Evolutionary conservation across 2,329 filamentous ascomycete genomes (phyloP), one percentile per base, ranked within the genome.

Genomic region (Pseudogymnoascus sp.): DNA sequence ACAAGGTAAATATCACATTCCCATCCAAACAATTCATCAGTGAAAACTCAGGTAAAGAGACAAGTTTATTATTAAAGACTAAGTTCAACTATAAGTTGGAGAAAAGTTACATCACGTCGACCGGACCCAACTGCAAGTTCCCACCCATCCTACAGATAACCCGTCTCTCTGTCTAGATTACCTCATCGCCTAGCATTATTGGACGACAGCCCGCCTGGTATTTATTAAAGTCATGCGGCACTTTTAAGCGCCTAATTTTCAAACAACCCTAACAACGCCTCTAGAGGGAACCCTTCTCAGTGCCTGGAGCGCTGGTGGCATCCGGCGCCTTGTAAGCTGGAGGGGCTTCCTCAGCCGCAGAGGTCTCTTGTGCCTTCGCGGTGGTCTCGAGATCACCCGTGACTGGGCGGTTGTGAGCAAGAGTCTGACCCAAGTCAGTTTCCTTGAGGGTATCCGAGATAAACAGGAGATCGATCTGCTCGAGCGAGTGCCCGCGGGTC

Each of bases 401-500:
- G 9, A 33, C 25, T 33, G 47, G 47, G 9, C 47, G 28, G 25
- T 53, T 33, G 28, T 53, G 47, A 2, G 47, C 47, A 33, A 53
- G 47, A 33, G 47, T 53, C 28, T 53, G 47, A 5, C 25, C 47
- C 47, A 53, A 18, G 25, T 53, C 47, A 25, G 47, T 53, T 3
- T 53, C 47, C 15, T 53, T 53, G 14, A 53, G 47, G n/a, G 25
- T 53, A 6, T 53, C 47, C 5, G 47, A 53, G 4, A 53, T 53
- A 8, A 53, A 53, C 25, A 53, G 5, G 2, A 53, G 25, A 18
- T 53, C 47, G 47, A 53, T 33, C 47, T 70, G 64, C 64, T 72
- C 71, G 36, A 72, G 66, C 15, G 68, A 67, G 25, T 64, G 63
- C 9, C 69, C 68, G 5, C 66, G 60, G 20, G 67, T 72, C 62